Conservation (phyloP, 2,329 filamentous ascomycete species). For the Fusarium lyarnte region DNA sequence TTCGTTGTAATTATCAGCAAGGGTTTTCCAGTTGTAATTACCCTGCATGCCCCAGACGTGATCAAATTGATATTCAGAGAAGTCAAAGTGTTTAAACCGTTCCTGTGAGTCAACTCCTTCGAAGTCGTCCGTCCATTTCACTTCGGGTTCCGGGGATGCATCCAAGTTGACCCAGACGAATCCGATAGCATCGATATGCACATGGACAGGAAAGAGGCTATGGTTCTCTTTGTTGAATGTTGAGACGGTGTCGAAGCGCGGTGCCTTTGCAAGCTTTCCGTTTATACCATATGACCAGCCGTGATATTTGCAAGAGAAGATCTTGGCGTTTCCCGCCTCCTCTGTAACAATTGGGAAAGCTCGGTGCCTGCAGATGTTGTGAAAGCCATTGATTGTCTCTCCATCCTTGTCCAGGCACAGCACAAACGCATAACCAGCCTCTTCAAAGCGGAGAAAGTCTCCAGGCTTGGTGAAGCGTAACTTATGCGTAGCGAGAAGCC, state of each 20-base stretch:
- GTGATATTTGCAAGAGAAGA: slow-evolving; percentile 69
- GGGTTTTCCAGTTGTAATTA: slow-evolving; percentile 67
- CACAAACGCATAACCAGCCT: slow-evolving; percentile 65
- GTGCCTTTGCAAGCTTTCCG: slow-evolving; percentile 69
- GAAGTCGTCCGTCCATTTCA: slow-evolving; percentile 62
- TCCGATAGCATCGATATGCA: slow-evolving; percentile 60
- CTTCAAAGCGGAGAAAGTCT: slow-evolving; percentile 55
- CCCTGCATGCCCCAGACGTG: slow-evolving; percentile 65
- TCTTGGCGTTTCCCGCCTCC: slow-evolving; percentile 58
- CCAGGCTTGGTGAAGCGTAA: not conserved
- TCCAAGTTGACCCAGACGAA: slow-evolving; percentile 70
- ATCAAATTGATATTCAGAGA: slow-evolving; percentile 63
- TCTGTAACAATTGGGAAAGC: slow-evolving; percentile 65
- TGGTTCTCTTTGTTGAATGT: slow-evolving; percentile 65
- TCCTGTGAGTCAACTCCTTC: slow-evolving; percentile 56
- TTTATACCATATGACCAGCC: slow-evolving; percentile 69
- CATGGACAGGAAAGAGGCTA: slow-evolving; percentile 62
- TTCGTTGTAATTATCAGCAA: slow-evolving; percentile 72
- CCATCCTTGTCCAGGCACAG: slow-evolving; percentile 60
- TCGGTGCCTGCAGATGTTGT: slow-evolving; percentile 69
- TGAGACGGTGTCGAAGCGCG: slow-evolving; percentile 63
- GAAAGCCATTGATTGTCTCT: slow-evolving; percentile 63
- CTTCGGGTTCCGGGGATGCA: slow-evolving; percentile 34
- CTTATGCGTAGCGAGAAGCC: slow-evolving; percentile 6
- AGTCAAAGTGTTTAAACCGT: slow-evolving; percentile 56